Evolutionary conservation across 202 grass and related monocot species (phyloP).

Genomic region (Alloteropsis angusta): DNA sequence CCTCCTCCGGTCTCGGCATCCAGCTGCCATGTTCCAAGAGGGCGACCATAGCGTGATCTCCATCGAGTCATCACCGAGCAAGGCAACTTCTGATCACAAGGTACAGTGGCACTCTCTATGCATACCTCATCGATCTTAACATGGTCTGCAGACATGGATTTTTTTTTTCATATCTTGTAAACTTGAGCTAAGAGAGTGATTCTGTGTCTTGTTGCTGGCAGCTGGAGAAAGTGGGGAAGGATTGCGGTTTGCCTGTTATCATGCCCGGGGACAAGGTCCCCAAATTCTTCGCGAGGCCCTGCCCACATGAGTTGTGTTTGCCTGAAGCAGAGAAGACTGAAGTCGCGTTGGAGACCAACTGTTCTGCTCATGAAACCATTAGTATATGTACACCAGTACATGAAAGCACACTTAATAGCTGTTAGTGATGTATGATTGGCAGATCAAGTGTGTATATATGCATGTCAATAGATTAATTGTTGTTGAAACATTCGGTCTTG

Average conservation of each 20-base stretch:
- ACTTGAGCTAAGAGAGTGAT: not conserved
- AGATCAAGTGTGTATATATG: slow-evolving; percentile 11
- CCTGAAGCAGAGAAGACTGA: not conserved
- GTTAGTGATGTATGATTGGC: not conserved
- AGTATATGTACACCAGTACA: not conserved
- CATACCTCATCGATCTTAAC: not conserved
- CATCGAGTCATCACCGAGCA: slow-evolving; percentile 26
- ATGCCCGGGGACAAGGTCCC: slow-evolving; percentile 84
- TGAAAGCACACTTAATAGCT: slow-evolving; percentile 12
- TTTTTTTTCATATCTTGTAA: not conserved
- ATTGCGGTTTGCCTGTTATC: slow-evolving; percentile 65
- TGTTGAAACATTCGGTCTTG: not conserved
- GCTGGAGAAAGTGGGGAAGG: slow-evolving; percentile 34
- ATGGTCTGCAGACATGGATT: not conserved
- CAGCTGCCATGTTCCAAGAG: slow-evolving; percentile 8
- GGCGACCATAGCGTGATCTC: slow-evolving; percentile 22
- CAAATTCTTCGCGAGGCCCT: slow-evolving; percentile 82
- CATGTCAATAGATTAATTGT: not conserved
- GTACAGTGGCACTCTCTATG: slow-evolving; percentile 8
- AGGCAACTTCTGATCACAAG: slow-evolving; percentile 31
- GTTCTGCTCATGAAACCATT: not conserved
- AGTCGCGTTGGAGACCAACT: slow-evolving; percentile 5
- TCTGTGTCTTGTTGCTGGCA: slow-evolving; percentile 5
- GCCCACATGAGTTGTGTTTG: slow-evolving; percentile 33
- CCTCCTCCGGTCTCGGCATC: slow-evolving; percentile 37